Percentiles rank a stretch among this genome's conserved stretches.
phyloP scores from a whole-genome alignment of 306 rosid species.

The cucumber (Cucumis sativus) region DNA sequence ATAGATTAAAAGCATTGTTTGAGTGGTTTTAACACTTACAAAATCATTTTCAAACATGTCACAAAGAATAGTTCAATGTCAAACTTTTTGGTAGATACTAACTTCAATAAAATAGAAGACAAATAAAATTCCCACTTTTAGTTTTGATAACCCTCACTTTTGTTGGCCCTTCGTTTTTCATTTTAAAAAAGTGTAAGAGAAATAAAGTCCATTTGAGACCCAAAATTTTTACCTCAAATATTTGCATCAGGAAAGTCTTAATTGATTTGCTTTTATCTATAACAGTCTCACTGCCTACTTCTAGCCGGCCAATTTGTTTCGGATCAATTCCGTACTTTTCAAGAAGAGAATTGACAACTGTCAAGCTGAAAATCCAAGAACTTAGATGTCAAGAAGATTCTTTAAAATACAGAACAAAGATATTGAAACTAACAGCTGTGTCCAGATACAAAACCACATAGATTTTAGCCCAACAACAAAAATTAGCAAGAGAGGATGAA shows the following conservation, averaged over 20 bases:
- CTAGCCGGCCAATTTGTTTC: constrained; percentile 94
- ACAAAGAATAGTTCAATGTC: not conserved
- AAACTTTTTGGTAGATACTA: not conserved
- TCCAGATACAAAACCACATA: not conserved
- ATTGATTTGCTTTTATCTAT: constrained; percentile 99
- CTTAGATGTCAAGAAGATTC: constrained; percentile 8
- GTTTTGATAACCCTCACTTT: not conserved
- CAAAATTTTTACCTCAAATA: constrained; percentile 56
- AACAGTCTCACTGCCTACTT: constrained; percentile 98
- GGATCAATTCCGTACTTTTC: constrained; percentile 77
- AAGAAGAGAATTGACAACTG: constrained; percentile 76
- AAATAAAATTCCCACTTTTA: not conserved
- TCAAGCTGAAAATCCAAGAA: constrained; percentile 59
- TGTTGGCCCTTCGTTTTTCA: not conserved
- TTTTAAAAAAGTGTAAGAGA: not conserved
- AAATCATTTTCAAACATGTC: too few relatives aligned
- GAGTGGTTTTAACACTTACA: too few relatives aligned
- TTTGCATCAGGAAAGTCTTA: constrained; percentile 94
- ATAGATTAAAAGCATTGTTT: too few relatives aligned
- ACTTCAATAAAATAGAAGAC: not conserved
- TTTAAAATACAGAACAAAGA: not conserved
- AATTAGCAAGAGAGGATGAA: not conserved
- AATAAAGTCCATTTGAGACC: constrained; percentile 9
- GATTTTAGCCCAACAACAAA: not conserved
- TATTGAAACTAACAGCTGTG: not conserved